phyloP scores from a whole-genome alignment of 2,329 filamentous ascomycete genomes.

The Claviceps spartinae region DNA sequence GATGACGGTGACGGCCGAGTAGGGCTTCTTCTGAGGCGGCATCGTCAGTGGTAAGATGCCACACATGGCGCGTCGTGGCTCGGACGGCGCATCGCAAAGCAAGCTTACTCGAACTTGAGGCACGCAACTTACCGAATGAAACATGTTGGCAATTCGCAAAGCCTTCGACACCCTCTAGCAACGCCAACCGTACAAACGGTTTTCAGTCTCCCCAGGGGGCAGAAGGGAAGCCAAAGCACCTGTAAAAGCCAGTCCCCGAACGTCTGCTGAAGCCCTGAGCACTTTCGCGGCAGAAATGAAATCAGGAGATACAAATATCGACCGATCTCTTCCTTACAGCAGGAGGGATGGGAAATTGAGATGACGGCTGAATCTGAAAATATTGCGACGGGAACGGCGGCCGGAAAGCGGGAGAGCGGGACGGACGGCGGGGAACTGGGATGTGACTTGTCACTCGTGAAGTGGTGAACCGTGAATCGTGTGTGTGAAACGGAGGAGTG shows the following conservation, averaged over 20 bases:
- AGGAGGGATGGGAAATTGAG: background rate
- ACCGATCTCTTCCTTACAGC: background rate
- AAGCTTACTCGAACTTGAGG: background rate
- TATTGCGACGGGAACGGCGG: background rate
- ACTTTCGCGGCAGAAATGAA: too few relatives aligned
- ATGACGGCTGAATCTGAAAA: background rate
- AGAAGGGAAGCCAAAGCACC: too few relatives aligned
- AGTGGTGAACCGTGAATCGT: background rate
- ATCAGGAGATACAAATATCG: too few relatives aligned
- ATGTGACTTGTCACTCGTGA: background rate
- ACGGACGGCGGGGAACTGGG: background rate
- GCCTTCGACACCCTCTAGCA: too few relatives aligned
- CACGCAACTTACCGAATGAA: slow-evolving; percentile 14
- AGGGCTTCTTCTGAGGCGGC: slow-evolving; percentile 50
- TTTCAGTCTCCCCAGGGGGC: too few relatives aligned
- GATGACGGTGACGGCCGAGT: slow-evolving; percentile 83
- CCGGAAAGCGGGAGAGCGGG: background rate
- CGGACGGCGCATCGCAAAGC: too few relatives aligned
- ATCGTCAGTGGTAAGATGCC: background rate
- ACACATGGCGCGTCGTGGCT: too few relatives aligned
- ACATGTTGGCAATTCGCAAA: slow-evolving; percentile 11
- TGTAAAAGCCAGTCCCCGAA: too few relatives aligned
- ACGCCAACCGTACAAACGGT: too few relatives aligned
- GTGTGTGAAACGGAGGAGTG: too few relatives aligned
- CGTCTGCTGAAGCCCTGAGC: too few relatives aligned